These are phyloP conservation scores for Aspergillus funiculosus DNA, from an alignment of 495 filamentous ascomycete genomes.

Conservation along the genomic window DNA sequence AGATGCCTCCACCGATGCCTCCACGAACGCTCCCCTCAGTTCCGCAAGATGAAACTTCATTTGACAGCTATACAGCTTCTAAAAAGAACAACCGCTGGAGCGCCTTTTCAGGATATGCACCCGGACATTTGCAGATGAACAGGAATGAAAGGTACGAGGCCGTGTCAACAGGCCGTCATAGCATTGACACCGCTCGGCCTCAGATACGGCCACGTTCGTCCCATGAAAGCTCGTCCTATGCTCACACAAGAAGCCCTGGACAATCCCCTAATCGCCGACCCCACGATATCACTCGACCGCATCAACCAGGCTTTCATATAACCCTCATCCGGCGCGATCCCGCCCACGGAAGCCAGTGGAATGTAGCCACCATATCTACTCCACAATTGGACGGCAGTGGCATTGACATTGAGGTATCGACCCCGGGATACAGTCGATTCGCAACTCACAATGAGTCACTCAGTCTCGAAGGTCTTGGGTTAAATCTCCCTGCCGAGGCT, in stretches of 20 bases:
- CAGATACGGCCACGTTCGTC: constrained; percentile 30
- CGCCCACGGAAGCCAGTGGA: constrained; percentile 75
- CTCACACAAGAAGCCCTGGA: constrained; percentile 25
- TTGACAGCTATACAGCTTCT: constrained; percentile 8
- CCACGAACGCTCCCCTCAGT: constrained; percentile 30
- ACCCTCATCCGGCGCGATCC: constrained; percentile 88
- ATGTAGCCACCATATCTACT: constrained; percentile 67
- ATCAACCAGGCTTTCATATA: constrained; percentile 50
- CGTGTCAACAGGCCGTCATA: constrained; percentile 25
- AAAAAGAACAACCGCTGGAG: constrained; percentile 32
- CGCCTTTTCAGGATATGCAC: constrained; percentile 26
- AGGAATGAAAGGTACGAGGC: constrained; percentile 25
- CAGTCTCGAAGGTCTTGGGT: constrained; percentile 27
- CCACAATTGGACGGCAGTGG: constrained; percentile 28
- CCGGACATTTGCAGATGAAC: constrained; percentile 18
- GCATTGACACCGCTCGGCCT: constrained; percentile 32
- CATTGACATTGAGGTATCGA: constrained; percentile 57
- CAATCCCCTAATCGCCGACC: constrained; percentile 24
- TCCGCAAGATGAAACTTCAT: constrained; percentile 23
- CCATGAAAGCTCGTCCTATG: constrained; percentile 17
- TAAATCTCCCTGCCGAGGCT: constrained; percentile 26
- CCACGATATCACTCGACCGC: constrained; percentile 7
- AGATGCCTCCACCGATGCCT: constrained; percentile 5
- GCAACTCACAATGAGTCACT: constrained; percentile 33
- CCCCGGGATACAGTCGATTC: constrained; percentile 59